These are phyloP conservation scores for Leccinum broughii DNA, from an alignment of 768 basidiomycete species.

Conservation along the genomic window DNA sequence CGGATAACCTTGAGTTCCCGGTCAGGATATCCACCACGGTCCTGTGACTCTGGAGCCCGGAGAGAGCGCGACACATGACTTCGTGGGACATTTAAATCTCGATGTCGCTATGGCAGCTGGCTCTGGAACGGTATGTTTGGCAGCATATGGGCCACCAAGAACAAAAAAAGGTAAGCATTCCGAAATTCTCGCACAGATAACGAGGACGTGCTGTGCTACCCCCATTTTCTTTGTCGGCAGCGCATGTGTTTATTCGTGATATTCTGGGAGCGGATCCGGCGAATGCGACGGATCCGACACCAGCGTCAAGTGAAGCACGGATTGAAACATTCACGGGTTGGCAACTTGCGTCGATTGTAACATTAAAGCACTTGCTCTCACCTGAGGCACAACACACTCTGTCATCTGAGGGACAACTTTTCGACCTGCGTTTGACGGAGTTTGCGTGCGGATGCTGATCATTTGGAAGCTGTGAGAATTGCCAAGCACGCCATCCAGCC, in stretches of 20 bases:
- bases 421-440: not conserved
- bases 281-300: not conserved
- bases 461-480: not conserved
- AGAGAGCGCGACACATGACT: not conserved
- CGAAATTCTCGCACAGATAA: not conserved
- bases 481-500: not conserved
- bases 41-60: not conserved
- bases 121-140: not conserved
- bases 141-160: not conserved
- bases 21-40: too few relatives aligned
- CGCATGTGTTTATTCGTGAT: not conserved
- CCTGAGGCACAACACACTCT: not conserved
- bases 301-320: not conserved
- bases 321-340: not conserved
- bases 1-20: not conserved
- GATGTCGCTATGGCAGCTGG: not conserved
- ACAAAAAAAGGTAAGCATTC: not conserved
- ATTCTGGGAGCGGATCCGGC: not conserved
- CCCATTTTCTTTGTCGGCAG: not conserved
- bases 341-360: not conserved
- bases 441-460: not conserved
- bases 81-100: not conserved
- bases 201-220: not conserved
- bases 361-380: not conserved
- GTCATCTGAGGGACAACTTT: not conserved